Base-by-base conservation (phyloP, 495 filamentous ascomycete species). In the Tuber brumale region DNA sequence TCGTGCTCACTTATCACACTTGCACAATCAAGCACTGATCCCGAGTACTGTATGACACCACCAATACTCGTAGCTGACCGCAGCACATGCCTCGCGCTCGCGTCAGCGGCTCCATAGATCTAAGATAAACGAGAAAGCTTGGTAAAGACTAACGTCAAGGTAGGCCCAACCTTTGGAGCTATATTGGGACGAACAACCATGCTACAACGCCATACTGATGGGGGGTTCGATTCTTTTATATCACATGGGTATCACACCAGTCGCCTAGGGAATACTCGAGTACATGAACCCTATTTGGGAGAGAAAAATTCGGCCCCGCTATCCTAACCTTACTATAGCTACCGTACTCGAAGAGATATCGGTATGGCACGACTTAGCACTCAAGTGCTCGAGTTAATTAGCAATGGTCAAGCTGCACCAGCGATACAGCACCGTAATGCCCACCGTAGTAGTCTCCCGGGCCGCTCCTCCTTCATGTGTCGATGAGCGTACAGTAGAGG, bases 41-140 rank as follows among this genome's bases (percentile, higher is more conserved):
- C 12, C 27, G n/a, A 7, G 57, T 35, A 31, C n/a, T 66, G 51
- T 10, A 61, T 61, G 51, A 31, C n/a, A 66, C 57, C n/a, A 66
- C 57, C 27, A 66, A 66, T 35, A n/a, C n/a, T n/a, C n/a, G n/a
- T n/a, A 35, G 57, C 57, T 27, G 12, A n/a, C 51, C 57, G 27
- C 57, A 66, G 57, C 57, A 31, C 27, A 27, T 66, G 57, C 57
- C 27, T 35, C 27, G 57, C 57, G n/a, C 51, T 16, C 23, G 51
- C 27, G 57, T 31, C 57, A 66, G 57, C 57, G 27, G 12, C 57
- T 66, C 16, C 57, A 66, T 66, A 16, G 57, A 66, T 66, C 12
- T 35, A 66, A 66, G 57, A 66, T 35, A 35, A 31, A 66, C 57
- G 57, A 66, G 31, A 66, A 66, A 66, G 57, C 57, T 66, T 66